Evolutionary conservation across 2,329 filamentous ascomycete species (phyloP), one percentile per base, ranked within the genome.

Genomic region (Pseudogymnoascus pannorum): DNA sequence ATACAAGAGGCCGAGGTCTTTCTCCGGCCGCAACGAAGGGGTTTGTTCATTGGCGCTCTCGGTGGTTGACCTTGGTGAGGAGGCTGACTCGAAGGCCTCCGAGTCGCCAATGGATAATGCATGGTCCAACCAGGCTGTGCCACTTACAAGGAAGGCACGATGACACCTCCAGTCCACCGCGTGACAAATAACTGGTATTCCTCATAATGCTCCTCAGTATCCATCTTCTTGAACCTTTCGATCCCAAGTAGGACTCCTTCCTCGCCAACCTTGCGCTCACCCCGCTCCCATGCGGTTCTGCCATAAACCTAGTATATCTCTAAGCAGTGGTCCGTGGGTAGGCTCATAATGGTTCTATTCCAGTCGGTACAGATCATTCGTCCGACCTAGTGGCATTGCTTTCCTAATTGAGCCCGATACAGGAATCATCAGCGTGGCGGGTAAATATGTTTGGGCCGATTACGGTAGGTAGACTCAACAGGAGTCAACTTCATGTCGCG

Each of bases 281-380:
- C 63, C 61, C 20, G 22, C 18, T 14, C 61, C 57, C 7, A 63
- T 48, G 29, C 69, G 59, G 33, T 67, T 60, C 18, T 57, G 62
- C 69, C 69, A 72, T 18, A 63, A 65, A n/a, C 66, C 58, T 29
- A 72, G 62, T 11, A 72, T 76, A 42, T 65, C 66, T 31, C 65
- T 66, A 54, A 69, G 64, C 59, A 63, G 63, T 33, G 61, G 58
- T 54, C 62, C 65, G 51, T 66, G 64, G 11, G 38, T 24, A 16
- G 20, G 42, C 29, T 61, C 59, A 58, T 65, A 67, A 33, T 61
- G 66, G 29, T 48, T 48, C 44, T 65, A 67, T 31, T 65, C 65
- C 16, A 60, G 57, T 60, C 64, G 62, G 60, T 66, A 66, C 20
- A 67, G 29, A 18, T 61, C 61, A 57, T 62, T 61, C 35, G 59